Percentiles rank a stretch among this genome's conserved stretches.
phyloP scores from a whole-genome alignment of 2,329 filamentous ascomycete species.

The Calonectria ilicicola region DNA sequence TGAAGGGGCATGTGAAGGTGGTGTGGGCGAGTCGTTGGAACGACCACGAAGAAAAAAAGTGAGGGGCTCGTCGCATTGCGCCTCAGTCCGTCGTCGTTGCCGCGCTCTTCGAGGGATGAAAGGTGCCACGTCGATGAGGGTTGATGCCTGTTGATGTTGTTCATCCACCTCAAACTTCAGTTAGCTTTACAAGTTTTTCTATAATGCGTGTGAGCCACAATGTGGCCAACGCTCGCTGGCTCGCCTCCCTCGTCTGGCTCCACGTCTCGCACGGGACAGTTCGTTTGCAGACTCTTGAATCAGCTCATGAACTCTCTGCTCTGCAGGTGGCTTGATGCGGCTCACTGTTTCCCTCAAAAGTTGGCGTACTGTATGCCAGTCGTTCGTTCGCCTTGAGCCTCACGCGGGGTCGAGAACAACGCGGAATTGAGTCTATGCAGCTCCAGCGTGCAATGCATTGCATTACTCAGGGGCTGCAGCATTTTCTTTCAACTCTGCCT shows the following conservation, averaged over 20 bases:
- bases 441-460: slow-evolving; percentile 10
- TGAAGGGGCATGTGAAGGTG: slow-evolving; percentile 8
- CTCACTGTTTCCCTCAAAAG: slow-evolving; percentile 3
- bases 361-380: slow-evolving; percentile 5
- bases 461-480: not conserved
- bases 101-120: slow-evolving; percentile 17
- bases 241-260: slow-evolving; percentile 19
- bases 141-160: slow-evolving; percentile 18
- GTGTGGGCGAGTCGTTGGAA: not conserved
- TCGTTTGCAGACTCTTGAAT: slow-evolving; percentile 10
- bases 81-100: slow-evolving; percentile 25
- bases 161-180: slow-evolving; percentile 33
- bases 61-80: slow-evolving; percentile 8
- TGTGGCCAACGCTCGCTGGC: slow-evolving; percentile 25
- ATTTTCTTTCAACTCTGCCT: slow-evolving; percentile 6
- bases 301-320: slow-evolving; percentile 12
- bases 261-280: slow-evolving; percentile 35
- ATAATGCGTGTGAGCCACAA: slow-evolving; percentile 1
- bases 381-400: slow-evolving; percentile 9
- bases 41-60: not conserved
- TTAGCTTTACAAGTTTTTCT: slow-evolving; percentile 26
- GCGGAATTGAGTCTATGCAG: not conserved
- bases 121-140: slow-evolving; percentile 22
- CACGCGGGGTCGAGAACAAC: slow-evolving; percentile 7
- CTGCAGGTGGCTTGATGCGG: slow-evolving; percentile 17